Conservation (phyloP, 768 basidiomycete genomes). For the Auricularia sp. region DNA sequence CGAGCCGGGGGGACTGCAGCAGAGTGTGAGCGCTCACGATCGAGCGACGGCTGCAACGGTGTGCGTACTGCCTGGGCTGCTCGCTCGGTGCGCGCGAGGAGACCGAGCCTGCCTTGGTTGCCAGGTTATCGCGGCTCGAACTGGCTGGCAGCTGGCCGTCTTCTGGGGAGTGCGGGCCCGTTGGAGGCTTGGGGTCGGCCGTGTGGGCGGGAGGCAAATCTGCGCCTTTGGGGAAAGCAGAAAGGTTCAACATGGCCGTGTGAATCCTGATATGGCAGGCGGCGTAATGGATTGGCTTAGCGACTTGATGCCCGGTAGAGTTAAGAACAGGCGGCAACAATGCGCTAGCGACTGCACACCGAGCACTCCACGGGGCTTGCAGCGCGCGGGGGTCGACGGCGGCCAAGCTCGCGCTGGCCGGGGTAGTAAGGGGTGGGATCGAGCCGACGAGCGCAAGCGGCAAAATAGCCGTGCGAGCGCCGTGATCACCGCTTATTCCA, state of each 20-base stretch:
- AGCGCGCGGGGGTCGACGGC: not conserved
- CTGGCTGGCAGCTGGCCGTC: not conserved
- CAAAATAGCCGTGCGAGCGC: not conserved
- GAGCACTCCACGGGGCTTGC: not conserved
- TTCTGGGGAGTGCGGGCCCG: not conserved
- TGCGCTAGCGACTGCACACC: too few species aligned
- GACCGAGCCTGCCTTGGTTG: not conserved
- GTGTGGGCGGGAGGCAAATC: not conserved
- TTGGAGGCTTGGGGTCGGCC: not conserved
- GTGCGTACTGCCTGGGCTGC: too few species aligned
- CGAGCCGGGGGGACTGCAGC: not conserved
- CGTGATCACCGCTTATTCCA: not conserved
- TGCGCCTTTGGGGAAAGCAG: too few species aligned
- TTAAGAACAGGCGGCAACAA: too few species aligned
- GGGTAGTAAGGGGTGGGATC: not conserved
- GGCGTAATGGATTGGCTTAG: too few species aligned
- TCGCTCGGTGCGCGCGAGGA: too few species aligned
- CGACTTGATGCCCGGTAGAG: too few species aligned
- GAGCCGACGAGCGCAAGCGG: not conserved
- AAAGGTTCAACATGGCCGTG: too few species aligned
- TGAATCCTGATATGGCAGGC: too few species aligned
- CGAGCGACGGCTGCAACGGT: too few species aligned
- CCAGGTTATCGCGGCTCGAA: not conserved
- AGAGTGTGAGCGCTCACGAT: not conserved
- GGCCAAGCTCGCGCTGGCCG: too few species aligned